Evolutionary conservation across 257 asterid species (phyloP).

Genomic region (Solanum chiquidenum): DNA sequence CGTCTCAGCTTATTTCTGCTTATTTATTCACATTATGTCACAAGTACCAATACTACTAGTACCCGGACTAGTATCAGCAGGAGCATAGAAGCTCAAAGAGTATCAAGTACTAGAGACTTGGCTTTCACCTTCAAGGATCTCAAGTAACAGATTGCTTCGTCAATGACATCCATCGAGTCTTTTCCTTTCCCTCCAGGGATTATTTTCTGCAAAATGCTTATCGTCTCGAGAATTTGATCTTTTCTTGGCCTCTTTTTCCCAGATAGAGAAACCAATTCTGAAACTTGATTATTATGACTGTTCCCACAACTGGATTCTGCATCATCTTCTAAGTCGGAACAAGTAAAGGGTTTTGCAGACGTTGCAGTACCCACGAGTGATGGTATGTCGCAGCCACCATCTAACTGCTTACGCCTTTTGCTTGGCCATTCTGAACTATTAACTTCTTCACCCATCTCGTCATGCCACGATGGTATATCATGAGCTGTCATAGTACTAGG

Average conservation of each 20-base stretch:
- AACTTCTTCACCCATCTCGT: slow-evolving; percentile 56
- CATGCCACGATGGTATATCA: slow-evolving; percentile 11
- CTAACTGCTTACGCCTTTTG: slow-evolving; percentile 43
- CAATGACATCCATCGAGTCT: slow-evolving; percentile 49
- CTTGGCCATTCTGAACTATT: slow-evolving; percentile 41
- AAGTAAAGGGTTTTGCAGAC: slow-evolving; percentile 19
- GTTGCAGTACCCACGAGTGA: slow-evolving; percentile 5
- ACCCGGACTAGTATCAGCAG: neutral
- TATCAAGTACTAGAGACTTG: slow-evolving; percentile 47
- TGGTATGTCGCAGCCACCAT: slow-evolving; percentile 18
- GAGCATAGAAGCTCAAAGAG: slow-evolving; percentile 18
- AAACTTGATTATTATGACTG: neutral
- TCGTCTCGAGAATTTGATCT: slow-evolving; percentile 43
- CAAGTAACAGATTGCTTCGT: slow-evolving; percentile 65
- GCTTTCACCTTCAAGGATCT: slow-evolving; percentile 63
- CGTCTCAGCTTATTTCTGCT: neutral
- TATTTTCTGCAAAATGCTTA: slow-evolving; percentile 43
- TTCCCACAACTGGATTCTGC: slow-evolving; percentile 60
- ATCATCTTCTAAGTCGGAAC: slow-evolving; percentile 36
- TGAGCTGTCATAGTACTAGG: slow-evolving; percentile 69
- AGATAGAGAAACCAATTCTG: slow-evolving; percentile 1
- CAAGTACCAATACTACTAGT: neutral
- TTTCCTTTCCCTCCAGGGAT: slow-evolving; percentile 57
- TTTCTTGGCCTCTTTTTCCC: slow-evolving; percentile 45
- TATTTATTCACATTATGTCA: neutral